Percentiles rank a stretch among this genome's conserved stretches.
Evolutionary conservation across 306 rosid genomes (phyloP).

Genomic region (Prunus dulcis): DNA sequence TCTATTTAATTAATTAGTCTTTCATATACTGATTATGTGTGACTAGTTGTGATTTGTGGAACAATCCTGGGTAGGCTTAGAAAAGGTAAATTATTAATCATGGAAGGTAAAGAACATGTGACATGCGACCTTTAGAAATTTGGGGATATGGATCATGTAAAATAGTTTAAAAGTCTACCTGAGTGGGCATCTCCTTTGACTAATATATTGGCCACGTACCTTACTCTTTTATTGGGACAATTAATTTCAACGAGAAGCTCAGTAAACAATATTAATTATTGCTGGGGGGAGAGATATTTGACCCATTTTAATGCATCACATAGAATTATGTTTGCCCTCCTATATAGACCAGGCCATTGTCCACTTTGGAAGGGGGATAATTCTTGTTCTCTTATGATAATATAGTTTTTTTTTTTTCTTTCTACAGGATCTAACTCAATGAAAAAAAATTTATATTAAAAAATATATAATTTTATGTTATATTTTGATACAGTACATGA

Average conservation of each 20-base stretch:
- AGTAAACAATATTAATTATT: slow-evolving; percentile 6
- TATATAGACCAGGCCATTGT: slow-evolving; percentile 3
- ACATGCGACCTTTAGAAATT: slow-evolving; percentile 21
- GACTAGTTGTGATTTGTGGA: slow-evolving; percentile 23
- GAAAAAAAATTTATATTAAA: no score
- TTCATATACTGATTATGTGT: slow-evolving; percentile 16
- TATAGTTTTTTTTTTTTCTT: not conserved
- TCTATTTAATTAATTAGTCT: not conserved
- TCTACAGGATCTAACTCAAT: fast-evolving
- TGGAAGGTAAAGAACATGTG: slow-evolving; percentile 45
- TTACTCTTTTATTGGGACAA: not conserved
- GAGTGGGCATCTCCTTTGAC: slow-evolving; percentile 52
- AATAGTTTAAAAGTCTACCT: slow-evolving; percentile 33
- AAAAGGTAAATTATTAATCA: slow-evolving; percentile 3
- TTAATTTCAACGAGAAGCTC: slow-evolving; percentile 23
- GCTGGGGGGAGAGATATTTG: not conserved
- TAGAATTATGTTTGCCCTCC: slow-evolving; percentile 5
- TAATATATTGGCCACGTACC: not conserved
- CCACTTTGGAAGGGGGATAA: not conserved
- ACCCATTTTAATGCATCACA: not conserved
- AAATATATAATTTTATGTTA: no score
- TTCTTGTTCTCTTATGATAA: not conserved
- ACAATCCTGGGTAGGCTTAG: not conserved
- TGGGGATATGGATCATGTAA: slow-evolving; percentile 3
- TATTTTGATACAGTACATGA: no score